Base-by-base conservation (phyloP, 1,284 basidiomycete genomes). In the Apiotrichum laibachii region DNA sequence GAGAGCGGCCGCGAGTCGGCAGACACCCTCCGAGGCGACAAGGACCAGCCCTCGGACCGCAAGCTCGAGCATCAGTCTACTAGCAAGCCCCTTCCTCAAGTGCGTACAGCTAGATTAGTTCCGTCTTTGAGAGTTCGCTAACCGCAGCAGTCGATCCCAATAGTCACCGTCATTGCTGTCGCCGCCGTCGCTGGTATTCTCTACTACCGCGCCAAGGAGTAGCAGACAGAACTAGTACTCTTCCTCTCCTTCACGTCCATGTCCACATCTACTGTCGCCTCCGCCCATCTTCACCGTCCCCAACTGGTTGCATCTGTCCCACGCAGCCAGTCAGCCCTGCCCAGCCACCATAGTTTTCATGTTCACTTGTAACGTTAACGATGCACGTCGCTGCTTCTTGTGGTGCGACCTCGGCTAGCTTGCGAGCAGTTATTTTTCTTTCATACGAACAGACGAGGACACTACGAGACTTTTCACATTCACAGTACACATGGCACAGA, bases 1-100 rank as follows among this genome's bases (percentile, higher is more conserved):
- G 72, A 73, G 43, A 73, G 71, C 43, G 72, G 71, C 12, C 66
- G 68, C 50, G 72, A 75, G 48, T 72, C 70, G 9, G 73, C 68
- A 18, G 71, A 72, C 57, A 74, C 75, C 5, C 46, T 76, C 46
- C 66, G 71, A 51, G 73, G 58, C 22, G 63, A 65, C 21, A 65
- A 61, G 53, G 58, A 63, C 31, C 43, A 40, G 15, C 34, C 40
- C 8, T 40, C 43, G 3, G 60, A 58, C 19, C 50, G 54, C 46
- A 58, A 53, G 37, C 22, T 62, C n/a, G 60, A 62, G 9, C 49
- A 50, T 26, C 42, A 51, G 42, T 35, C 31, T 16, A 26, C 45
- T 18, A 46, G 47, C 39, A 53, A 46, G 45, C 33, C 50, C 42
- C 26, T 31, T 31, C 26, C 26, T 31, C 26, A 3, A 3, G 26